Conservation (phyloP, 1,139 yeast genomes). For the Debaryomyces sp. region DNA sequence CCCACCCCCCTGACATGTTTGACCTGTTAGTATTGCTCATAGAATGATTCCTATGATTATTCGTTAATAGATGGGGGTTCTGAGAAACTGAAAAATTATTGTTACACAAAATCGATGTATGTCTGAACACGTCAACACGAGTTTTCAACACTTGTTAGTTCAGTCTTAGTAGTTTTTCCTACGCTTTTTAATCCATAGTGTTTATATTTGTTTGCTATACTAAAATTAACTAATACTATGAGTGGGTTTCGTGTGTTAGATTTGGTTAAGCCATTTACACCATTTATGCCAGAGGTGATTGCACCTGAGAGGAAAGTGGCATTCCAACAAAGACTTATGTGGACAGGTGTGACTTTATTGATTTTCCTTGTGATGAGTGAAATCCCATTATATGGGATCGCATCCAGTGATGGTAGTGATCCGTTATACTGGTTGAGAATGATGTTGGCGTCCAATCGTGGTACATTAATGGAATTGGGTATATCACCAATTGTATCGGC, state of each 20-base stretch:
- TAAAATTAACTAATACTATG: slow-evolving; percentile 15
- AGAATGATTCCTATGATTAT: neutral
- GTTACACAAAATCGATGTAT: slow-evolving; percentile 14
- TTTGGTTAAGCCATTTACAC: slow-evolving; percentile 91
- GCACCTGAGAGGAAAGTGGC: slow-evolving; percentile 96
- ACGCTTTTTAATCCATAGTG: neutral
- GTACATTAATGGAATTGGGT: slow-evolving; percentile 95
- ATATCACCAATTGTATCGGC: slow-evolving; percentile 85
- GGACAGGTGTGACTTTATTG: slow-evolving; percentile 95
- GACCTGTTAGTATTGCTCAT: neutral
- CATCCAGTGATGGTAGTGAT: slow-evolving; percentile 87
- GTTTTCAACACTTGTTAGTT: slow-evolving; percentile 4
- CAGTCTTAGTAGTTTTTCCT: neutral
- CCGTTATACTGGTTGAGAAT: slow-evolving; percentile 96
- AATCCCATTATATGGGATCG: slow-evolving; percentile 94
- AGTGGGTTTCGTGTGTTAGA: slow-evolving; percentile 77
- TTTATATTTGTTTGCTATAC: neutral
- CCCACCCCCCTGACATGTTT: slow-evolving; percentile 20
- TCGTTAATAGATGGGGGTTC: neutral
- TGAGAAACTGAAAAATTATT: slow-evolving; percentile 3
- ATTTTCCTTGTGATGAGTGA: slow-evolving; percentile 96
- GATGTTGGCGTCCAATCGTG: slow-evolving; percentile 98
- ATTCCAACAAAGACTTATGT: slow-evolving; percentile 90
- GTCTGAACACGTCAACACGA: slow-evolving; percentile 22
- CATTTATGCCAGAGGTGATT: slow-evolving; percentile 92